These are phyloP conservation scores for Poronia punctata DNA, from an alignment of 495 filamentous ascomycete species.

Conservation along the genomic window DNA sequence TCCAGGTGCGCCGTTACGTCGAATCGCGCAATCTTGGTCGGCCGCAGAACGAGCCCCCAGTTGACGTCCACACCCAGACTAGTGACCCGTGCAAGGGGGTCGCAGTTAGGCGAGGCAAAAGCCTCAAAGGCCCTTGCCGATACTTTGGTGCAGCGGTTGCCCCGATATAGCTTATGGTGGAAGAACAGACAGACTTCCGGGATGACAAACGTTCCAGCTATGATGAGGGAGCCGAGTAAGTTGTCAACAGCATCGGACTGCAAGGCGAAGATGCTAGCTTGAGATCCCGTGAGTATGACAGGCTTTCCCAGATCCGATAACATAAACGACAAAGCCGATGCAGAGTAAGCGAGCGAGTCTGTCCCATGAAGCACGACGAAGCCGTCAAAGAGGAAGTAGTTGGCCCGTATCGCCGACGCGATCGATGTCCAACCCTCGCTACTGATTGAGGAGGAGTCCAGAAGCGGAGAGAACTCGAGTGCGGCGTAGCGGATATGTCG, in stretches of 20 bases:
- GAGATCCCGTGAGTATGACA: constrained; percentile 83
- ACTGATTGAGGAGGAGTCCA: constrained; percentile 90
- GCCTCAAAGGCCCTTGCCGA: constrained; percentile 81
- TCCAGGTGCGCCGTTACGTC: constrained; percentile 70
- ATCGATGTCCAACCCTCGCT: constrained; percentile 81
- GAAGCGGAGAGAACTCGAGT: constrained; percentile 76
- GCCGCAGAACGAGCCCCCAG: constrained; percentile 74
- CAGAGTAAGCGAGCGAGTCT: constrained; percentile 86
- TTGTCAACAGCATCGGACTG: constrained; percentile 97
- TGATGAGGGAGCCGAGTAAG: constrained; percentile 81
- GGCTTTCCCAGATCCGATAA: constrained; percentile 86
- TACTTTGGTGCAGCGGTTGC: constrained; percentile 84
- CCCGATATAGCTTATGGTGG: constrained; percentile 85
- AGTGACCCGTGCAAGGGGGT: constrained; percentile 71
- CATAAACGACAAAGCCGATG: constrained; percentile 92
- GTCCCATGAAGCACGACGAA: constrained; percentile 98
- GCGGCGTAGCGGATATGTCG: constrained; percentile 80
- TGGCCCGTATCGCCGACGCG: constrained; percentile 57
- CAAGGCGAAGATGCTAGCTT: constrained; percentile 86
- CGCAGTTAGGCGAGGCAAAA: constrained; percentile 79
- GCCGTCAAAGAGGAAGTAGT: constrained; percentile 87
- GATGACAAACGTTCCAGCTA: constrained; percentile 93
- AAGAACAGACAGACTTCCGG: constrained; percentile 96
- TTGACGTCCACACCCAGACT: constrained; percentile 75
- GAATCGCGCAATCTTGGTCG: constrained; percentile 67